Evolutionary conservation across 495 filamentous ascomycete genomes (phyloP), one percentile per base, ranked within the genome.

Genomic region (Aspergillus affinis): DNA sequence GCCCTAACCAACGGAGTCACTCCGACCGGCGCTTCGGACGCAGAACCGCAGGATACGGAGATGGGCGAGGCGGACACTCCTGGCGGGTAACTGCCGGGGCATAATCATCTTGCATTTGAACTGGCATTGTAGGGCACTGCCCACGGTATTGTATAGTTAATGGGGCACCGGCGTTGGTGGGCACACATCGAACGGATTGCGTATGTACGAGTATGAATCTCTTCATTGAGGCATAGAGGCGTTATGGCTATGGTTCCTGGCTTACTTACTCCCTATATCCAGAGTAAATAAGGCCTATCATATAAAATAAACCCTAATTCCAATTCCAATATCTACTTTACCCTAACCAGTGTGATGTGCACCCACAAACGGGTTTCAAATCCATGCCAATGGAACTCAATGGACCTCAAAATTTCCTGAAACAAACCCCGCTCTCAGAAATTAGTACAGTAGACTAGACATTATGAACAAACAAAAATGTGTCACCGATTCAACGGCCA

Each of bases 31-130:
- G 8, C 23, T 18, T 20, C n/a, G 30, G 50, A 57, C 46, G 50
- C 23, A 54, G 48, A 54, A 54, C 57, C 53, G 2, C 48, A 65
- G 51, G 63, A 68, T 45, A 64, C 46, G 56, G 68, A 55, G 48
- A 71, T 61, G 69, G 66, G 62, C 32, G 63, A 49, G 54, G 70
- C 58, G 18, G 47, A 57, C 17, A 47, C 53, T 4, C 48, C 23
- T 20, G 45, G n/a, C 17, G 53, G 53, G 21, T 56, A 20, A 48
- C 18, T 13, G 36, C 12, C 36, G 10, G 23, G 18, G 7, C 32
- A 46, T 58, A 15, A 30, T 51, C 10, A 41, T 41, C 13, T 41
- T 41, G 36, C 13, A 48, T 49, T 20, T 19, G n/a, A 49, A 6
- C 19, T 49, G 19, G 48, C 19, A 26, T 49, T 49, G 48, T 2